These are phyloP conservation scores for Inonotus obliquus DNA, from an alignment of 1,284 basidiomycete species.

Conservation along the genomic window DNA sequence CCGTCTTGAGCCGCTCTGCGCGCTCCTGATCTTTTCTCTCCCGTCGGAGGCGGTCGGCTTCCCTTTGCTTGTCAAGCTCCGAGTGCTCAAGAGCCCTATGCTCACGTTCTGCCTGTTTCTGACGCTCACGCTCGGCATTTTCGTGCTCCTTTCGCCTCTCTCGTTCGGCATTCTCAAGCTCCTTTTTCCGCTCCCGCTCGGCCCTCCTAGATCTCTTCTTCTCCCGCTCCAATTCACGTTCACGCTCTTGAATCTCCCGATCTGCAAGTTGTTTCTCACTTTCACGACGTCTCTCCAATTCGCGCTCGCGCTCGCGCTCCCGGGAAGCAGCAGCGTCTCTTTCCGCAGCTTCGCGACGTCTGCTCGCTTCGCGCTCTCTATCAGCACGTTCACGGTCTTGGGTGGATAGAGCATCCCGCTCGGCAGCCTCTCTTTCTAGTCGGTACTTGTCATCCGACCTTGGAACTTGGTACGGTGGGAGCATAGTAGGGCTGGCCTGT, in stretches of 20 bases:
- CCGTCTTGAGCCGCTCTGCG: background rate
- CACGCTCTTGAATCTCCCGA: background rate
- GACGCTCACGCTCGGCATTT: background rate
- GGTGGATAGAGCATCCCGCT: background rate
- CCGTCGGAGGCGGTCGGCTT: slow-evolving; percentile 1
- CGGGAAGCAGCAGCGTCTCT: background rate
- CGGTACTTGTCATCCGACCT: background rate
- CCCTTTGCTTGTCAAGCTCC: slow-evolving; percentile 2
- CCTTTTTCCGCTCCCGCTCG: slow-evolving; percentile 3
- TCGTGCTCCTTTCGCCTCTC: slow-evolving; percentile 11
- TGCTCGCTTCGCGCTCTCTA: background rate
- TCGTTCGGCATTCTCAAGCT: slow-evolving; percentile 7
- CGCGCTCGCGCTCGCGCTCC: slow-evolving; percentile 7
- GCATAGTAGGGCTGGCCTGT: background rate
- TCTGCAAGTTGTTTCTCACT: background rate
- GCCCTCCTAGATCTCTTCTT: slow-evolving; percentile 1
- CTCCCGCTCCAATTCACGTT: background rate
- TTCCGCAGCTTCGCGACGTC: slow-evolving; percentile 1
- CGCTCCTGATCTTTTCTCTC: slow-evolving; percentile 8
- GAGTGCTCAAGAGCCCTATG: background rate
- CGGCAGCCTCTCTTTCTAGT: background rate
- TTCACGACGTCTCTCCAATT: slow-evolving; percentile 6
- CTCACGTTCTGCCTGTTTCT: background rate
- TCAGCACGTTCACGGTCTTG: background rate
- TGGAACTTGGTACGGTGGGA: slow-evolving; percentile 3